Evolutionary conservation across 768 basidiomycete genomes (phyloP).

Genomic region (Hortiboletus campestris): DNA sequence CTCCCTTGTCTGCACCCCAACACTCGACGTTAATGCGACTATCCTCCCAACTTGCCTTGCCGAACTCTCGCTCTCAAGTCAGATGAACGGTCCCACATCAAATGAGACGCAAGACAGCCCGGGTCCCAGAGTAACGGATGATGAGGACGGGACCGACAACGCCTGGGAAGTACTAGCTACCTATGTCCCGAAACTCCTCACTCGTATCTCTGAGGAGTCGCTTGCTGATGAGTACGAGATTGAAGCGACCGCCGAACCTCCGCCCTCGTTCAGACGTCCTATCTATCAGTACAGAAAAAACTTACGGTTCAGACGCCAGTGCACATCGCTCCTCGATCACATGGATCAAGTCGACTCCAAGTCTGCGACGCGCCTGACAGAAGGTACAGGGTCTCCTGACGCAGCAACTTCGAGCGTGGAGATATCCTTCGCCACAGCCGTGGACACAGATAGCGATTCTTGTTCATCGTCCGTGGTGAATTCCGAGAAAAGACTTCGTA

Average conservation of each 20-base stretch:
- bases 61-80: background rate
- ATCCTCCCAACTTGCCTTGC: background rate
- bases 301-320: background rate
- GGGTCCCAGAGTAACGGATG: background rate
- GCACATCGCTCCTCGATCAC: background rate
- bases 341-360: background rate
- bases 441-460: background rate
- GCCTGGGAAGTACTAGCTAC: conserved; percentile 1
- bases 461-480: background rate
- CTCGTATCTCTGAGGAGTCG: conserved; percentile 8
- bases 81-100: background rate
- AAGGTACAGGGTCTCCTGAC: background rate
- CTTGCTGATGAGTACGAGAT: conserved; percentile 2
- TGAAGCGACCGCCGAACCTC: background rate
- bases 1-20: background rate
- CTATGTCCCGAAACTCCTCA: conserved; percentile 4
- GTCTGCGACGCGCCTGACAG: background rate
- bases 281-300: background rate
- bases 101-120: background rate
- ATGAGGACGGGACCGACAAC: background rate
- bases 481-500: background rate
- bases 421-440: background rate
- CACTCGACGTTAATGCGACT: background rate
- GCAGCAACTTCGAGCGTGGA: background rate
- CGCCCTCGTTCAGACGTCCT: background rate